Percentiles rank a stretch among this genome's conserved stretches.
Evolutionary conservation across 768 basidiomycete species (phyloP).

Genomic region (Coprinopsis strossmayeri): DNA sequence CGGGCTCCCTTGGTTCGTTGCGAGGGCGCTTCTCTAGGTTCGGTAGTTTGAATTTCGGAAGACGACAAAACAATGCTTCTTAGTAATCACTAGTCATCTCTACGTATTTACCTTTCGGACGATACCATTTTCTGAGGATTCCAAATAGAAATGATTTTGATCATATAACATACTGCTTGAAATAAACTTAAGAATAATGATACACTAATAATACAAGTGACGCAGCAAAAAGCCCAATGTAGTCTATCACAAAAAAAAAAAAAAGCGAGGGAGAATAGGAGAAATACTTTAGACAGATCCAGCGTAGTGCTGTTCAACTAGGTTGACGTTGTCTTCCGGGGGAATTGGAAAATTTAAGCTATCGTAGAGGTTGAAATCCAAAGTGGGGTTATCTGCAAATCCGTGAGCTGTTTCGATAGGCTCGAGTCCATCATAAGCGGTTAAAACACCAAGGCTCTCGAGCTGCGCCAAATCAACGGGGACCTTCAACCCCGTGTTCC

Average conservation of each 20-base stretch:
- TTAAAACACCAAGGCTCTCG: conserved; percentile 13
- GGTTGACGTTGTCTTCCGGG: conserved; percentile 20
- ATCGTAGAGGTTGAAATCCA: conserved; percentile 25
- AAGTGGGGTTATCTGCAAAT: conserved; percentile 17
- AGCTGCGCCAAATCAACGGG: conserved; percentile 10
- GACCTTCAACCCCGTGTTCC: conserved; percentile 8
- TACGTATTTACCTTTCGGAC: not conserved
- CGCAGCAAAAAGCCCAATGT: conserved; percentile 3
- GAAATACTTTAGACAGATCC: conserved; percentile 11
- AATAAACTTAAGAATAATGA: conserved; percentile 2
- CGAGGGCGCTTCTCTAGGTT: conserved; percentile 73
- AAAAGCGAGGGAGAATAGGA: not conserved
- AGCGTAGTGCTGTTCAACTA: conserved; percentile 19
- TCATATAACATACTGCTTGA: not conserved
- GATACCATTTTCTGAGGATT: not conserved
- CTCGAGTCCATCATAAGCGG: conserved; percentile 17
- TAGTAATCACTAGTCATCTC: conserved; percentile 13
- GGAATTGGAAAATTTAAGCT: conserved; percentile 19
- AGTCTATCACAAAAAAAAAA: conserved; percentile 1
- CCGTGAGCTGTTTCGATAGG: conserved; percentile 14
- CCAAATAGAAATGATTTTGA: not conserved
- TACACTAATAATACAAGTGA: not conserved
- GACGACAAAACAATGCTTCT: conserved; percentile 26
- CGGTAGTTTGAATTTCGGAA: conserved; percentile 66
- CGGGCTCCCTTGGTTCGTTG: conserved; percentile 53